These are phyloP conservation scores for Hymenoscyphus fructigenus DNA, from an alignment of 2,329 filamentous ascomycete species.

Conservation along the genomic window DNA sequence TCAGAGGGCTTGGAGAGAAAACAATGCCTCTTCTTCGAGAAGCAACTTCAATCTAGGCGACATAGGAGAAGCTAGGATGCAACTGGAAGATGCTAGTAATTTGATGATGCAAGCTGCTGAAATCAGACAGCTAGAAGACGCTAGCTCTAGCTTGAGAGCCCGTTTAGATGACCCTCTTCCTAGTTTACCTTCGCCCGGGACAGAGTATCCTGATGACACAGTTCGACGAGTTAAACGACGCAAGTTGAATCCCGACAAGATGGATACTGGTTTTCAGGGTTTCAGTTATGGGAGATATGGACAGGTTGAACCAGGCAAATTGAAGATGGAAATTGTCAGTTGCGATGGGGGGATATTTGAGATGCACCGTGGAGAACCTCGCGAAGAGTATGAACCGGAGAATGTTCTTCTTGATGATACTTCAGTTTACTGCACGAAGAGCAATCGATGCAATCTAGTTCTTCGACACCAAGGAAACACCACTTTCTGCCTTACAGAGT, in stretches of 20 bases:
- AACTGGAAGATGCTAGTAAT: constrained; percentile 31
- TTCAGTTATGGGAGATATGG: constrained; percentile 85
- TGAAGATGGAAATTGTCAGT: constrained; percentile 85
- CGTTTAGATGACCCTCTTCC: constrained; percentile 32
- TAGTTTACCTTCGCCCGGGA: constrained; percentile 18
- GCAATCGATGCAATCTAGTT: constrained; percentile 83
- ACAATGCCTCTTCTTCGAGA: constrained; percentile 5
- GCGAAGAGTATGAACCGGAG: constrained; percentile 59
- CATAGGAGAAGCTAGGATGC: constrained; percentile 25
- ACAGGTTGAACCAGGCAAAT: constrained; percentile 77
- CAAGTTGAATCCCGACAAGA: constrained; percentile 65
- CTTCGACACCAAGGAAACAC: constrained; percentile 77
- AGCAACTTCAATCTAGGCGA: constrained; percentile 21
- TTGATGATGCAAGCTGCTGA: constrained; percentile 28
- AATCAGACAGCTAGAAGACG: constrained; percentile 29
- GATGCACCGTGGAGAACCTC: constrained; percentile 50
- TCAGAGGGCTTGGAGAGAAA: constrained; percentile 27
- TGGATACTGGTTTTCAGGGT: constrained; percentile 47
- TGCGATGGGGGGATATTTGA: constrained; percentile 79
- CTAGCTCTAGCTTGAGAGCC: constrained; percentile 30
- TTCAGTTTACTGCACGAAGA: constrained; percentile 87
- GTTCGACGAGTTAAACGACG: constrained; percentile 63
- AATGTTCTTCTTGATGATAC: constrained; percentile 82
- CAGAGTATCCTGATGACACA: constrained; percentile 40
- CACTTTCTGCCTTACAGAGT: constrained; percentile 78